phyloP scores from a whole-genome alignment of 768 basidiomycete species.

The Amanita polypyramis region DNA sequence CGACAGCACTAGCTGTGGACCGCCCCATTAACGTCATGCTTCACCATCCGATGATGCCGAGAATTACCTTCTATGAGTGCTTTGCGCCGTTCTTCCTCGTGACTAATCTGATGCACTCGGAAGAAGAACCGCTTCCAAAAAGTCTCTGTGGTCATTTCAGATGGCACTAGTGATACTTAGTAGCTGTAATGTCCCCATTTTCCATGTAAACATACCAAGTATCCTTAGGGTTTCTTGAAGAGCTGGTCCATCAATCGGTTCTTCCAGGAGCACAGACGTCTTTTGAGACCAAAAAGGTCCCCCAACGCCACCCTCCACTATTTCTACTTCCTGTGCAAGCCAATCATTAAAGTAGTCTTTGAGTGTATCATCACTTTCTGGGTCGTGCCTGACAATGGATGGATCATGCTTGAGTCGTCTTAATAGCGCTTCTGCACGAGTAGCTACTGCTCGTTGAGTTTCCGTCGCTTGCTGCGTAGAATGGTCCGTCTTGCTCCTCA shows the following conservation, averaged over 20 bases:
- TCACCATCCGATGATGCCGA: background rate
- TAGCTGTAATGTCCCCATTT: background rate
- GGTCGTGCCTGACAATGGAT: constrained; percentile 66
- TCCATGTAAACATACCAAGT: constrained; percentile 38
- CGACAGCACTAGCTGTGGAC: constrained; percentile 41
- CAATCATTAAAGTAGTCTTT: constrained; percentile 49
- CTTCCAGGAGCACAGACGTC: constrained; percentile 37
- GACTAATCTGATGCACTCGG: constrained; percentile 68
- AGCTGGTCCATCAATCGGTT: constrained; percentile 38
- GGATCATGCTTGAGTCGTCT: constrained; percentile 66
- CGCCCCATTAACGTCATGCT: background rate
- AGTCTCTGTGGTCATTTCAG: constrained; percentile 43
- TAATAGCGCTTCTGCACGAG: constrained; percentile 69
- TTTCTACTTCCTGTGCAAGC: constrained; percentile 39
- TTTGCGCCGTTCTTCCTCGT: constrained; percentile 73
- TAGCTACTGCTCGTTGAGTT: constrained; percentile 48
- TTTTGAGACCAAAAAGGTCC: constrained; percentile 46
- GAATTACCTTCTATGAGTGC: constrained; percentile 59
- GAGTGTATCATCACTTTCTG: constrained; percentile 48
- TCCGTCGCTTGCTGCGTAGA: constrained; percentile 27
- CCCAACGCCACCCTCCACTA: constrained; percentile 41
- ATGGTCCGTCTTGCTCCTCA: constrained; percentile 10
- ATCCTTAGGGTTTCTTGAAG: constrained; percentile 42
- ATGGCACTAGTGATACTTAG: constrained; percentile 45
- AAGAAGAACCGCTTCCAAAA: constrained; percentile 94